Evolutionary conservation across 1,139 yeast species (phyloP).

Genomic region (Lodderomyces metapsilosis): DNA sequence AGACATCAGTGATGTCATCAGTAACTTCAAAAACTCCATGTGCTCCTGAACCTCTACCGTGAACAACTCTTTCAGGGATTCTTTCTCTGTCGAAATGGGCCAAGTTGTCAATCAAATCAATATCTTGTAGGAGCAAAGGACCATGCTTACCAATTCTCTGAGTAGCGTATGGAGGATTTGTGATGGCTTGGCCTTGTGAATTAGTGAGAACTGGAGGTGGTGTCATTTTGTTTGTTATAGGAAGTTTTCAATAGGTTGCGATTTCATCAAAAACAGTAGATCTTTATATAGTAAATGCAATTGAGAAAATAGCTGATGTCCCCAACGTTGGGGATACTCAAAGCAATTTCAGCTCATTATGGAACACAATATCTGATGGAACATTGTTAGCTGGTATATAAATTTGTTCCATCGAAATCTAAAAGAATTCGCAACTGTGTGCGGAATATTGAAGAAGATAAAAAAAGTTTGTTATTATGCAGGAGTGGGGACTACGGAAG

Average conservation of each 20-base stretch:
- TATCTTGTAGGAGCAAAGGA: slow-evolving; percentile 75
- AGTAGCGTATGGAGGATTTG: slow-evolving; percentile 62
- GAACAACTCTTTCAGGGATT: slow-evolving; percentile 87
- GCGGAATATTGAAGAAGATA: background rate
- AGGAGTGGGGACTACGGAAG: too few relatives aligned
- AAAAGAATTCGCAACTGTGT: background rate
- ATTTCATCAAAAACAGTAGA: too few relatives aligned
- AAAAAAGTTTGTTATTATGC: too few relatives aligned
- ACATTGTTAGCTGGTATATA: background rate
- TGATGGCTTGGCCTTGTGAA: slow-evolving; percentile 71
- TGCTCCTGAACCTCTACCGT: slow-evolving; percentile 89
- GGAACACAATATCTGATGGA: background rate
- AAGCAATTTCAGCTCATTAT: background rate
- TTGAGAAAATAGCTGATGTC: too few relatives aligned
- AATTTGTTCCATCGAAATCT: background rate
- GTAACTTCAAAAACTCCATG: slow-evolving; percentile 79
- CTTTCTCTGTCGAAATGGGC: slow-evolving; percentile 87
- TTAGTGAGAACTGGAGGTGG: slow-evolving; percentile 55
- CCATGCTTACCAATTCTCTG: slow-evolving; percentile 74
- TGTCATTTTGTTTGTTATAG: background rate
- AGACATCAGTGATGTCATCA: slow-evolving; percentile 74
- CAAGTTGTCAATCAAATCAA: slow-evolving; percentile 70
- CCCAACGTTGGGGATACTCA: too few relatives aligned
- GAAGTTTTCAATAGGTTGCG: too few relatives aligned
- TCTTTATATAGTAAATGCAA: too few relatives aligned